Evolutionary conservation across 495 filamentous ascomycete genomes (phyloP).

Genomic region (Xylaria cubensis): DNA sequence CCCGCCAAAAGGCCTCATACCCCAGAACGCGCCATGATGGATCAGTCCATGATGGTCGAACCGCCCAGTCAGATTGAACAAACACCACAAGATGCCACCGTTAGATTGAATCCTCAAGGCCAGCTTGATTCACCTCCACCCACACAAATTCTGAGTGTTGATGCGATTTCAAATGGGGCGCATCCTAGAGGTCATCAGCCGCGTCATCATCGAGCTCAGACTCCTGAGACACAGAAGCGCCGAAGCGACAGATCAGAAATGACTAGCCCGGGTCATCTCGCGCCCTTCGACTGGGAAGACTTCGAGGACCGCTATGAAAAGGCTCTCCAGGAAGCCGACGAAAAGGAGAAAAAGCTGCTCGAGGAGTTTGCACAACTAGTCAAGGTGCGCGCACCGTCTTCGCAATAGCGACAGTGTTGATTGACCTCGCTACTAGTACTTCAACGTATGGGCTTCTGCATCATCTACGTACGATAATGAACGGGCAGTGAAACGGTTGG

Average conservation of each 20-base stretch:
- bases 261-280: slow-evolving; percentile 53
- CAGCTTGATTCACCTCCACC: slow-evolving; percentile 40
- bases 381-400: slow-evolving; percentile 53
- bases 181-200: slow-evolving; percentile 29
- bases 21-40: slow-evolving; percentile 29
- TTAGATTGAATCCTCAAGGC: slow-evolving; percentile 42
- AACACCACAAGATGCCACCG: slow-evolving; percentile 33
- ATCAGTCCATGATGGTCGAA: slow-evolving; percentile 45
- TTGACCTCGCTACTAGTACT: slow-evolving; percentile 57
- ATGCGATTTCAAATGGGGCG: slow-evolving; percentile 43
- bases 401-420: slow-evolving; percentile 1
- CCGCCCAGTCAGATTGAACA: slow-evolving; percentile 36
- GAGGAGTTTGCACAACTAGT: slow-evolving; percentile 68
- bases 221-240: slow-evolving; percentile 39
- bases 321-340: slow-evolving; percentile 64
- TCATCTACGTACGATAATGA: slow-evolving; percentile 71
- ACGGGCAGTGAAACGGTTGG: slow-evolving; percentile 67
- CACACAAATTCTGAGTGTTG: slow-evolving; percentile 45
- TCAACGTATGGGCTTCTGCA: slow-evolving; percentile 72
- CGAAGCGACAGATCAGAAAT: slow-evolving; percentile 41
- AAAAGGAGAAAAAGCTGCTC: slow-evolving; percentile 65
- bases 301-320: slow-evolving; percentile 68
- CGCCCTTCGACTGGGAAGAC: slow-evolving; percentile 69
- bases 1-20: slow-evolving; percentile 31
- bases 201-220: slow-evolving; percentile 34